These are phyloP conservation scores for Ceriops decandra DNA, from an alignment of 345 rosid species.

Conservation along the genomic window DNA sequence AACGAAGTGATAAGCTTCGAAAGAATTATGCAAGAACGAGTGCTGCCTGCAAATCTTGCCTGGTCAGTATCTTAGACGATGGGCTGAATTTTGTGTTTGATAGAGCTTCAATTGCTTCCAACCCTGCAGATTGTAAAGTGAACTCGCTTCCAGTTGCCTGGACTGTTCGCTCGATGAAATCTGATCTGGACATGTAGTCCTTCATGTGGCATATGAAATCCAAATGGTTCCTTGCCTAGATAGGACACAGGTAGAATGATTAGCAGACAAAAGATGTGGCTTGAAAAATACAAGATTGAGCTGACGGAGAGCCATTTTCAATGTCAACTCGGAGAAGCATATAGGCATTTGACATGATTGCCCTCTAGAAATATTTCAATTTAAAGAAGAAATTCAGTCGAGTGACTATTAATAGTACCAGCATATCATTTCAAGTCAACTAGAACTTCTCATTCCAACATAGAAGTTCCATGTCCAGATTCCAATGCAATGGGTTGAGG, in stretches of 20 bases:
- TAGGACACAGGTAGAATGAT: neutral
- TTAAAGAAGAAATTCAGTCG: too few species aligned
- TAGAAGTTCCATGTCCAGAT: too few species aligned
- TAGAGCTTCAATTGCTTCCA: neutral
- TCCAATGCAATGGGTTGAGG: too few species aligned
- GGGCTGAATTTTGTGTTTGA: neutral
- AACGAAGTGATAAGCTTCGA: neutral
- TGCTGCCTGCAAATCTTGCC: neutral
- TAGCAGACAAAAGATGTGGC: too few species aligned
- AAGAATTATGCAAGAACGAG: neutral
- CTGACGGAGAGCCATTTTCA: too few species aligned
- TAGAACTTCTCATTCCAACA: too few species aligned
- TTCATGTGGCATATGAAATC: neutral
- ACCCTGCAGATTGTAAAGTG: neutral
- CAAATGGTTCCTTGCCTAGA: neutral
- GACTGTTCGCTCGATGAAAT: neutral
- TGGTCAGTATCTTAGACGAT: neutral
- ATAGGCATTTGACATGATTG: too few species aligned
- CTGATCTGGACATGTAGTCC: neutral
- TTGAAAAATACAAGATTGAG: too few species aligned
- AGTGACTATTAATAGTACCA: too few species aligned
- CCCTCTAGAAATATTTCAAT: too few species aligned
- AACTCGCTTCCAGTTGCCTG: neutral
- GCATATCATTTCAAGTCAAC: too few species aligned
- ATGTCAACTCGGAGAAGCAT: too few species aligned